Base-by-base conservation (phyloP, 345 rosid genomes). In the Citrus reticulata region DNA sequence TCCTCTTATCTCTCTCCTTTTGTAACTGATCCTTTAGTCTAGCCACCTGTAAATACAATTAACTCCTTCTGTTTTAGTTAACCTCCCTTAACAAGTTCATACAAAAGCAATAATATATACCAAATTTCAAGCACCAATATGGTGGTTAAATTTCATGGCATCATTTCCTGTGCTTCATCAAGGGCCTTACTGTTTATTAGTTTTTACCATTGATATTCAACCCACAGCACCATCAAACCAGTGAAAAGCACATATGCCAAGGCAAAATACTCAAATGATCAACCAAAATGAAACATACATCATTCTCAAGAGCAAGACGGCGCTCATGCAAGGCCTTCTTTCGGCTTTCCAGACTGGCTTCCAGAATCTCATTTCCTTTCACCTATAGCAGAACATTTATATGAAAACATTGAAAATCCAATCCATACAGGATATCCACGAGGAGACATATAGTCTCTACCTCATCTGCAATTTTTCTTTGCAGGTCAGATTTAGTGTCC, bases 11-110 rank as follows among this genome's bases (percentile, higher is more conserved):
- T 82, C 86, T 89, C 86, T 93, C 97, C 85, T 83, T 88, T 78
- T 86, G 94, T 86, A 96, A 87, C 81, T 89, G 90, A 74, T 89
- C 95, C 82, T 90, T 89, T 68, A 96, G 89, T 83, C 92, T 91
- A 80, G 82, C 89, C 81, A 96, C 98, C 98, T 96, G 84, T 55
- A 85, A 51, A 68, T 70, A 78, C 69, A 79, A 37, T 62, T 37
- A 78, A 25, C 7, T 19, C 7, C 46, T 24, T 54, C 68, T 20
- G 57, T 66, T 73, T 75, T 51, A 60, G 61, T 51, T 19, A 30
- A 46, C 46, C 49, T 57, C 72, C 68, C 30, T 54, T 27, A 37
- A 57, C 29, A 75, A 42, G 29, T 27, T 29, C 51, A 29, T 29
- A n/a, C 30, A 66, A 29, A 37, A 76, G 51, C 60, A 29, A 51